Percentiles rank a stretch among this genome's conserved stretches.
These are phyloP conservation scores for Penicillium sp. DNA, from an alignment of 2,329 filamentous ascomycete genomes.

Conservation along the genomic window DNA sequence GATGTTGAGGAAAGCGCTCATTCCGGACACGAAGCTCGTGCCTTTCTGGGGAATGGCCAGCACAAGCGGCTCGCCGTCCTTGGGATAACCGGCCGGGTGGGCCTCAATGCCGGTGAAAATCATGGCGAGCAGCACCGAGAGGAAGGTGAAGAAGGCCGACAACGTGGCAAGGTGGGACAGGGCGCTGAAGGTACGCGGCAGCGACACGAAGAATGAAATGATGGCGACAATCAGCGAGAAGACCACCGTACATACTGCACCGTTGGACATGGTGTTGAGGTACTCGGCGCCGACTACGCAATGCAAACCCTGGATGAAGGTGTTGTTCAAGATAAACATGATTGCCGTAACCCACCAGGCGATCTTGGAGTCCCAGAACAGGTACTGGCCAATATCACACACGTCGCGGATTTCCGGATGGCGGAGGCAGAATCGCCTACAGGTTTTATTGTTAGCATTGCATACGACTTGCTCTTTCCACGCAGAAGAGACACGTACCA, in stretches of 20 bases:
- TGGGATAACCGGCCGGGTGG: conserved; percentile 66
- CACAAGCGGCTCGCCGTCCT: conserved; percentile 63
- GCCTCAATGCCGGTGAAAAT: conserved; percentile 75
- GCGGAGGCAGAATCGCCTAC: conserved; percentile 82
- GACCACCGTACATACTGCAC: conserved; percentile 71
- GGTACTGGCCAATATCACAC: conserved; percentile 91
- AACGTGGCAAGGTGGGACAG: conserved; percentile 74
- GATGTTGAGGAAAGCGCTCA: conserved; percentile 92
- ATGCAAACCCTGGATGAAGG: conserved; percentile 81
- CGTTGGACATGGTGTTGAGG: conserved; percentile 79
- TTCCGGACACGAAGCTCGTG: conserved; percentile 76
- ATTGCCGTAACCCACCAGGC: conserved; percentile 66
- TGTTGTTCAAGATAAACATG: conserved; percentile 94
- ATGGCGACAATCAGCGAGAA: conserved; percentile 73
- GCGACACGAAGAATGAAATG: conserved; percentile 72
- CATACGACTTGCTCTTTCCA: not conserved
- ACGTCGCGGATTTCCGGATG: conserved; percentile 91
- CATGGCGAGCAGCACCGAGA: conserved; percentile 79
- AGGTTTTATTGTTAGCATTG: not conserved
- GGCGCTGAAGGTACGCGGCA: conserved; percentile 80
- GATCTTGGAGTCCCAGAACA: conserved; percentile 81
- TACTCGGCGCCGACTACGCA: conserved; percentile 83
- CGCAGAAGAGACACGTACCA: conserved; percentile 50
- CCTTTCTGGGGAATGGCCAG: conserved; percentile 64
- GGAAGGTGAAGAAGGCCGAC: conserved; percentile 83